Base-by-base conservation (phyloP, 192 early-diverging fungal species). In the Podochytrium sp. region DNA sequence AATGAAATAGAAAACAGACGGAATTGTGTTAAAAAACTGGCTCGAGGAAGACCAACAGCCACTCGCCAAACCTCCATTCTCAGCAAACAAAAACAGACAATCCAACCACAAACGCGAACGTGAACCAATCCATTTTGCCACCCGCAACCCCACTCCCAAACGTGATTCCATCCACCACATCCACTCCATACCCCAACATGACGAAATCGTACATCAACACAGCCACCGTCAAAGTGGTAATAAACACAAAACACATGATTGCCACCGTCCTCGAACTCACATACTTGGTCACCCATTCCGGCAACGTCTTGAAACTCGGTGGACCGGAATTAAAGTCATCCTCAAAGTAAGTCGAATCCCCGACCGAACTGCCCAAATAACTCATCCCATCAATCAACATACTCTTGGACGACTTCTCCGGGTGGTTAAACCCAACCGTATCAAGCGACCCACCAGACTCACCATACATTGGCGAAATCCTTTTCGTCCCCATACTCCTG, bases 141-240 rank as follows among this genome's bases (percentile, higher is more conserved):
- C n/a, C n/a, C n/a, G n/a, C n/a, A n/a, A n/a, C n/a, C n/a, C n/a
- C n/a, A n/a, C n/a, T n/a, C n/a, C n/a, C n/a, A n/a, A n/a, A n/a
- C n/a, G n/a, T n/a, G n/a, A n/a, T n/a, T n/a, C 52, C 25, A 55
- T 69, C 66, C 3, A 74, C 58, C 25, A 86, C 73, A 60, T 84
- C 71, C 39, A 76, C 68, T 37, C 86, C 85, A 10, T 67, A 25
- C 25, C 75, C 87, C 16, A 88, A 65, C 37, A 80, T 40, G 2
- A 83, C 76, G 71, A 90, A 76, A 67, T 88, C 85, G 52, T 85
- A 86, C 14, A 83, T 55, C 42, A 90, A 77, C 37, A 88, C 81
- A 30, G 77, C 80, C 5, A 83, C 41, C 58, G 86, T 70, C 34
- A 82, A 53, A 23, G 76, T 25, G 30, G 78, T 74, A 41, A 79